Evolutionary conservation across 306 rosid species (phyloP).

Genomic region (Prosopis cineraria): DNA sequence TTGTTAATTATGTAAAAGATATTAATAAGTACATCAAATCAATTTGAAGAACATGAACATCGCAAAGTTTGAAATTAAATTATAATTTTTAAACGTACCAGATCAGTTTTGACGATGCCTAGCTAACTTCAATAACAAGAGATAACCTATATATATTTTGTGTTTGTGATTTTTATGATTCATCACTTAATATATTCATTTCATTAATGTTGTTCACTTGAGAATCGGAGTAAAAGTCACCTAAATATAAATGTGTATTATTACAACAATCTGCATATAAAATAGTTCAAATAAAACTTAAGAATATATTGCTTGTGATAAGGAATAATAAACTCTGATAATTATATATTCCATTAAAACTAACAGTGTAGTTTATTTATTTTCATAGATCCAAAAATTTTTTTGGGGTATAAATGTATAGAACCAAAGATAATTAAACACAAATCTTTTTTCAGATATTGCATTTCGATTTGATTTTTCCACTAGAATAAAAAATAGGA

Average conservation of each 20-base stretch:
- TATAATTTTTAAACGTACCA: neutral
- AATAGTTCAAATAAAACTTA: neutral
- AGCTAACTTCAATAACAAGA: neutral
- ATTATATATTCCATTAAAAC: neutral
- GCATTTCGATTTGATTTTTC: conserved; percentile 21
- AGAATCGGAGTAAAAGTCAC: neutral
- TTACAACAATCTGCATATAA: neutral
- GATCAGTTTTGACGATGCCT: too few relatives aligned
- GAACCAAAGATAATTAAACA: neutral
- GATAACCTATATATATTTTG: too few relatives aligned
- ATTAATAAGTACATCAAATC: neutral
- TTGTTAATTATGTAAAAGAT: neutral
- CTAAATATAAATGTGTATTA: neutral
- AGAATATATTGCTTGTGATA: neutral
- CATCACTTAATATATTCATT: neutral
- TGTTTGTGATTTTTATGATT: neutral
- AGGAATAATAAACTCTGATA: neutral
- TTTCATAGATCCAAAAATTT: too few relatives aligned
- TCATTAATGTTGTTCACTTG: too few relatives aligned
- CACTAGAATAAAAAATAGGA: conserved; percentile 16
- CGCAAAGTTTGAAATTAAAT: neutral
- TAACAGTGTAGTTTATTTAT: neutral
- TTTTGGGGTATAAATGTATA: too few relatives aligned
- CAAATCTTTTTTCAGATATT: neutral
- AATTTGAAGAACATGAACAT: neutral